These are phyloP conservation scores for Geotrichum reessii DNA, from an alignment of 1,139 yeast species.

Conservation along the genomic window DNA sequence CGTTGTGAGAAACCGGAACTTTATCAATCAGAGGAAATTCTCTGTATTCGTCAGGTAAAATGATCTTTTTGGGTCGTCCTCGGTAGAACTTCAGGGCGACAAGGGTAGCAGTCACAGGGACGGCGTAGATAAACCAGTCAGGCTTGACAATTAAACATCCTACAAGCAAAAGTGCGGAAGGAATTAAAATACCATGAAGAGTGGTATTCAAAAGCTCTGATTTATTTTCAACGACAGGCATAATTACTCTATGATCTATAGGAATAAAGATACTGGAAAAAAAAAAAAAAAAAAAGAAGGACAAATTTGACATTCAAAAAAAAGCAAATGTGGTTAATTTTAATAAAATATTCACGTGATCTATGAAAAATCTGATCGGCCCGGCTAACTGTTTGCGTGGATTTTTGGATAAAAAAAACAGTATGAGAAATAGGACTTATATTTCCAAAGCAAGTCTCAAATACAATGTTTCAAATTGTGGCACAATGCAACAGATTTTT, in stretches of 20 bases:
- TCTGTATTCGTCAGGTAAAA: constrained; percentile 58
- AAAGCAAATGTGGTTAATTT: too few species aligned
- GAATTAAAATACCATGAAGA: constrained; percentile 35
- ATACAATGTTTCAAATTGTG: too few species aligned
- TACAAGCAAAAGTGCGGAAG: constrained; percentile 31
- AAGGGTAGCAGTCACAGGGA: constrained; percentile 26
- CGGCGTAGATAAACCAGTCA: constrained; percentile 27
- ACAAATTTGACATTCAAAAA: too few species aligned
- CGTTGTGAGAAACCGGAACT: constrained; percentile 67
- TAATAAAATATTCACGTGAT: background rate
- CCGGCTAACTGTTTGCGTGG: background rate
- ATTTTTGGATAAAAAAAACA: too few species aligned
- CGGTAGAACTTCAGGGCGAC: constrained; percentile 31
- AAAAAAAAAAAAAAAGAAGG: background rate
- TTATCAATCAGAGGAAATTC: constrained; percentile 77
- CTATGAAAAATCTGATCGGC: background rate
- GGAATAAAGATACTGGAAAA: background rate
- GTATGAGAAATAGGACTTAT: too few species aligned
- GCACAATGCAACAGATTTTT: too few species aligned
- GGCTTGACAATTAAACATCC: constrained; percentile 31
- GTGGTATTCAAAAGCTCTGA: constrained; percentile 26
- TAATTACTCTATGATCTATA: background rate
- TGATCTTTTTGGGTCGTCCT: constrained; percentile 41
- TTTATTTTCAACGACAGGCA: constrained; percentile 6
- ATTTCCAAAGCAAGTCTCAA: too few species aligned